These are phyloP conservation scores for Zygoascus flipseniorum DNA, from an alignment of 805 yeast species.

Conservation along the genomic window DNA sequence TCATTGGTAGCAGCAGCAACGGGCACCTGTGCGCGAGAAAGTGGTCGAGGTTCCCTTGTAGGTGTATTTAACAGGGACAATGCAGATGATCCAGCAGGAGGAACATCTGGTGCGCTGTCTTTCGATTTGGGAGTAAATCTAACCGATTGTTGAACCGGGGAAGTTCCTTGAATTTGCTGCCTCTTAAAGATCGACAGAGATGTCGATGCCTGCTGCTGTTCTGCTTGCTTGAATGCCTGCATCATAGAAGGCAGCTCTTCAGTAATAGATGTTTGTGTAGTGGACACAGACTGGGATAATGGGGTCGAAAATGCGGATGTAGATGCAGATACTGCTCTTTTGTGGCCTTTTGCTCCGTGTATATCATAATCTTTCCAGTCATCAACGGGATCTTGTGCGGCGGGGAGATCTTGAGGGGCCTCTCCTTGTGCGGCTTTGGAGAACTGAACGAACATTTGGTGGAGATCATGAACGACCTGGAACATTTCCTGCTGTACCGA, in stretches of 20 bases:
- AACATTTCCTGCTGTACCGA: slow-evolving; percentile 23
- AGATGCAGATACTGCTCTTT: slow-evolving; percentile 1
- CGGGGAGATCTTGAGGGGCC: not conserved
- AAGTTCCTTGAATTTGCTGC: not conserved
- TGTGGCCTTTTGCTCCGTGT: not conserved
- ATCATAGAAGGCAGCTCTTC: slow-evolving; percentile 20
- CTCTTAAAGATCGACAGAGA: not conserved
- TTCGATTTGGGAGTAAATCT: not conserved
- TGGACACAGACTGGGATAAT: not conserved
- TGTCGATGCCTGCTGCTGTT: slow-evolving; percentile 2
- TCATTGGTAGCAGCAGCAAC: not conserved
- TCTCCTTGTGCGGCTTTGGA: slow-evolving; percentile 7
- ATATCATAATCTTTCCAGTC: slow-evolving; percentile 1
- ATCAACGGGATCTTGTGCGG: not conserved
- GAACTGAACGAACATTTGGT: slow-evolving; percentile 23
- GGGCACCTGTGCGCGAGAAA: not conserved
- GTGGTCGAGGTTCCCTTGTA: not conserved
- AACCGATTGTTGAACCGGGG: not conserved
- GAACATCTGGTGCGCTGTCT: not conserved
- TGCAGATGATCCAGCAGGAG: slow-evolving; percentile 2
- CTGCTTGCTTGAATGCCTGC: slow-evolving; percentile 18
- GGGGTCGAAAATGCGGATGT: slow-evolving; percentile 5
- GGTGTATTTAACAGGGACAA: not conserved
- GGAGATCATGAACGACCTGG: slow-evolving; percentile 24
- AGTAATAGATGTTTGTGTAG: slow-evolving; percentile 5